Conservation (phyloP, 148 eudicot genomes). For the Spergularia marina region DNA sequence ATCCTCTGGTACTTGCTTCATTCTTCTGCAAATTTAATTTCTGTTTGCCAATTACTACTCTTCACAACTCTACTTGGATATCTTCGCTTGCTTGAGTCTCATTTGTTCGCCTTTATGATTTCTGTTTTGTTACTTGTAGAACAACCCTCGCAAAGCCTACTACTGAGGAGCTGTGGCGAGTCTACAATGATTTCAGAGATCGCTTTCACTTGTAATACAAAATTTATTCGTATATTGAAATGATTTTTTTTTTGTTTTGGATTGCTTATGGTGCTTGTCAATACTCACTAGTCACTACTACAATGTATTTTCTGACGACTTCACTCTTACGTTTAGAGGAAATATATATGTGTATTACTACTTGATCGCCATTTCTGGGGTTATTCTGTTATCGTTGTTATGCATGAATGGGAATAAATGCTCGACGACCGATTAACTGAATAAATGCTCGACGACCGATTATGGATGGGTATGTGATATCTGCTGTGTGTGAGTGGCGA, state of each 20-base stretch:
- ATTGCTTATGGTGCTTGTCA: neutral
- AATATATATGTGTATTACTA: no score
- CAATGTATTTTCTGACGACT: no score
- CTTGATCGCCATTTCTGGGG: no score
- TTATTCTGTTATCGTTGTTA: no score
- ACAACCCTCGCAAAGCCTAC: constrained; percentile 80
- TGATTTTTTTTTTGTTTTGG: neutral
- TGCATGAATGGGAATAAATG: no score
- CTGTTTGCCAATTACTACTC: neutral
- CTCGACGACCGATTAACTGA: no score
- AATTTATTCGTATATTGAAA: neutral
- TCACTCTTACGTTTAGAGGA: no score
- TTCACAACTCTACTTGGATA: neutral
- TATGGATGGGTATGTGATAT: no score
- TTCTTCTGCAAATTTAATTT: neutral
- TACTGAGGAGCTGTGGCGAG: constrained; percentile 43
- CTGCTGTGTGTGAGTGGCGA: no score
- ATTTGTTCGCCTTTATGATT: neutral
- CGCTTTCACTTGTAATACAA: neutral
- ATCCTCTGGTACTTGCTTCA: constrained; percentile 62
- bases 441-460: no score
- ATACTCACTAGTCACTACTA: neutral
- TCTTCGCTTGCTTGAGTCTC: neutral
- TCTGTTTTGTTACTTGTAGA: constrained; percentile 38
- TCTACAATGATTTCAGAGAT: no score